Evolutionary conservation across 345 rosid genomes (phyloP).

Genomic region (Populus nigra): DNA sequence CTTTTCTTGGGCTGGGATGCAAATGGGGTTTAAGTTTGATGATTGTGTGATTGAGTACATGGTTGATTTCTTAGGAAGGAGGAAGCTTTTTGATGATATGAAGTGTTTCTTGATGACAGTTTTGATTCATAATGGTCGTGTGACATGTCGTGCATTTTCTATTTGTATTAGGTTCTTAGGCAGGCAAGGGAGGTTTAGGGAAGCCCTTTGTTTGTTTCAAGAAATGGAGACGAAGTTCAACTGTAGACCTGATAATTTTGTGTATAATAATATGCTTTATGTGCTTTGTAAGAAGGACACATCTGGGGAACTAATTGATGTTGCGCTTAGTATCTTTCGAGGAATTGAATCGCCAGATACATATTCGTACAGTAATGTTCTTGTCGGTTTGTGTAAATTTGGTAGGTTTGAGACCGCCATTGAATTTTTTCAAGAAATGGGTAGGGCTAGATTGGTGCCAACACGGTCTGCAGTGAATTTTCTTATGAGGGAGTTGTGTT

Average conservation of each 20-base stretch:
- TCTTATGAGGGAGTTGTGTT: too few relatives aligned
- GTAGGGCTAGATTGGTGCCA: conserved; percentile 24
- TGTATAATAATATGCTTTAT: conserved; percentile 39
- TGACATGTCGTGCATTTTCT: conserved; percentile 29
- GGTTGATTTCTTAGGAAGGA: conserved; percentile 38
- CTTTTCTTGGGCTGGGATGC: conserved; percentile 38
- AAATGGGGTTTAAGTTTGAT: conserved; percentile 31
- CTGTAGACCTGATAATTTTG: conserved; percentile 36
- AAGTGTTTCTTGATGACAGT: conserved; percentile 24
- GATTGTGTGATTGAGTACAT: conserved; percentile 31
- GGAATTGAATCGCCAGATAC: conserved; percentile 34
- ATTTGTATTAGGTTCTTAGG: conserved; percentile 38
- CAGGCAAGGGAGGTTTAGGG: conserved; percentile 32
- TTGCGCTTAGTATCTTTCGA: conserved; percentile 27
- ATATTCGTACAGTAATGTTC: conserved; percentile 33
- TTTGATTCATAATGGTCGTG: conserved; percentile 17
- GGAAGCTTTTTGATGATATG: conserved; percentile 43
- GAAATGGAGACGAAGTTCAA: conserved; percentile 32
- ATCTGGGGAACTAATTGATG: conserved; percentile 30
- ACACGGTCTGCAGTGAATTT: too few relatives aligned
- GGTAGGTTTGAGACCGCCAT: conserved; percentile 30
- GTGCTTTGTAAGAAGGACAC: conserved; percentile 38
- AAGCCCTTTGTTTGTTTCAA: conserved; percentile 35
- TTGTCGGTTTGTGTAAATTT: conserved; percentile 38
- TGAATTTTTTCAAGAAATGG: conserved; percentile 30